Percentiles rank a stretch among this genome's conserved stretches.
Conservation (phyloP, 805 yeast species). For the Priceomyces medius region DNA sequence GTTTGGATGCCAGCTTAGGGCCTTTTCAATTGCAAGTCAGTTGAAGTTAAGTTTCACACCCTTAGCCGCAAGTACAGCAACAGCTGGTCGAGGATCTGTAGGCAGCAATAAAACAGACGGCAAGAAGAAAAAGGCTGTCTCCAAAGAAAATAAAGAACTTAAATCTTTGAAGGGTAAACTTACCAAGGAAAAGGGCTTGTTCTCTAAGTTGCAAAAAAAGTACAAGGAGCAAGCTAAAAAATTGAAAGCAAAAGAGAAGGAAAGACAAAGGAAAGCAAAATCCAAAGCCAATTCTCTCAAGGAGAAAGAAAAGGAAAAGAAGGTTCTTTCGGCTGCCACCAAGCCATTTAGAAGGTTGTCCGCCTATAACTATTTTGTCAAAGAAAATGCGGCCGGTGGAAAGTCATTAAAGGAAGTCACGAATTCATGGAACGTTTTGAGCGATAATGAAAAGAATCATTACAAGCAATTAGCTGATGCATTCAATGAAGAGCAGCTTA, state of each 20-base stretch:
- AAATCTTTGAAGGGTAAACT: conserved; percentile 18
- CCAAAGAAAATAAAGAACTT: conserved; percentile 15
- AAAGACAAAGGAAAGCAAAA: conserved; percentile 11
- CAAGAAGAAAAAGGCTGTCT: conserved; percentile 5
- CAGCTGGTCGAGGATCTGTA: background rate
- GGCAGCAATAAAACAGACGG: background rate
- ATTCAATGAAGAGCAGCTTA: conserved; percentile 23
- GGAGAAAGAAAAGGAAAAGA: conserved; percentile 14
- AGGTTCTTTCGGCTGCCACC: conserved; percentile 19
- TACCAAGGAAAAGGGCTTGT: conserved; percentile 15
- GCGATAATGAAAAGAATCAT: conserved; percentile 26
- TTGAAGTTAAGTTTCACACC: background rate
- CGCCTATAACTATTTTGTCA: conserved; percentile 23
- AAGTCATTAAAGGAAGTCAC: conserved; percentile 15
- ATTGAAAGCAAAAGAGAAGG: conserved; percentile 16
- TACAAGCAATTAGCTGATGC: conserved; percentile 26
- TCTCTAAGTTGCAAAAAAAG: conserved; percentile 15
- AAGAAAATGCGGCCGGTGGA: conserved; percentile 15
- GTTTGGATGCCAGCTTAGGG: background rate
- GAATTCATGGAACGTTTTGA: conserved; percentile 26
- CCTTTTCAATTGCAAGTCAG: background rate
- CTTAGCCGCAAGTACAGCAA: background rate
- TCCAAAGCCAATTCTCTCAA: conserved; percentile 11
- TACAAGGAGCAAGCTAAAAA: conserved; percentile 17
- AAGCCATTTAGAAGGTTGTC: conserved; percentile 22